phyloP scores from a whole-genome alignment of 2,329 filamentous ascomycete species.

The Nothophoma quercina region DNA sequence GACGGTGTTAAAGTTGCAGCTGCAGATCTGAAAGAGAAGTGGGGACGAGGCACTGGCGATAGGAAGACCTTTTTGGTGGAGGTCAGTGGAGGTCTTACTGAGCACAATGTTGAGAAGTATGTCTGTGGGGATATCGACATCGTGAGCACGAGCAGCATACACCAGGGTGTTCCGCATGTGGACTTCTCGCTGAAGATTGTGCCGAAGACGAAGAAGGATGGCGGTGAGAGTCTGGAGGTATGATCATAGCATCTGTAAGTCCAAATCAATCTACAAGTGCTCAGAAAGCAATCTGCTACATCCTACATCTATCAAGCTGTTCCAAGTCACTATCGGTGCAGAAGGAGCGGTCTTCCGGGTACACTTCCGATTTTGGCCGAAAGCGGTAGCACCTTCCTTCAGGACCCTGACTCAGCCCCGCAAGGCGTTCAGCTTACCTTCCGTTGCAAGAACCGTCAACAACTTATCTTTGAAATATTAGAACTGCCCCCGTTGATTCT shows the following conservation, averaged over 20 bases:
- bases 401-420: constrained; percentile 1
- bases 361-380: not conserved
- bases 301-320: not conserved
- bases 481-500: no score
- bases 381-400: not conserved
- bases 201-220: constrained; percentile 49
- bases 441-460: no score
- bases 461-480: no score
- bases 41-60: constrained; percentile 69
- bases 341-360: not conserved
- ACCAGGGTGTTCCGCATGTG: constrained; percentile 91
- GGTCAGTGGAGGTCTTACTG: constrained; percentile 87
- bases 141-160: constrained; percentile 94
- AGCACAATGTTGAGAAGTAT: constrained; percentile 83
- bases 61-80: constrained; percentile 78
- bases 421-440: constrained; percentile 1
- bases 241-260: not conserved
- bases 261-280: no score
- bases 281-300: no score
- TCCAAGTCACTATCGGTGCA: not conserved
- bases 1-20: constrained; percentile 80
- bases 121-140: constrained; percentile 89
- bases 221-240: constrained; percentile 23
- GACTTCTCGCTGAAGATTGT: constrained; percentile 95
- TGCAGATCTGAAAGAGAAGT: constrained; percentile 77